Evolutionary conservation across 1,139 yeast species (phyloP), one percentile per base, ranked within the genome.

Genomic region (Diutina pseudorugosa): DNA sequence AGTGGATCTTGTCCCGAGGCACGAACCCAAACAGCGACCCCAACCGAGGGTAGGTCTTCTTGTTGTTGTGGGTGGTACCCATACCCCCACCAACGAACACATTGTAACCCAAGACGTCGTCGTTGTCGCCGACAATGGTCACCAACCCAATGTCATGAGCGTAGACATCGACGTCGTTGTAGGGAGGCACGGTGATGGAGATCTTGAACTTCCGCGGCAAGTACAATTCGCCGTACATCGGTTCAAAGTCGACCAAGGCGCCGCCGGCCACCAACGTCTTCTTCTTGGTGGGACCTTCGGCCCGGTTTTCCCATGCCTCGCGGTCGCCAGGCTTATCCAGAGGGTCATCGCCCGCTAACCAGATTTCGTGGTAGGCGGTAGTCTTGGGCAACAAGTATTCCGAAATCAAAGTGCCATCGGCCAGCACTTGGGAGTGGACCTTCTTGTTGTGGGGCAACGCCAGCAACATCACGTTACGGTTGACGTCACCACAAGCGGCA

Each of bases 401-500:
- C 41, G 95, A 85, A 59, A 93, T 82, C 43, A 70, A 68, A 36
- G 80, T 64, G 43, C 95, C 90, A 53, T 78, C 69, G 18, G 75
- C 73, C 47, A 84, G 76, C 58, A 91, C 77, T 69, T 90, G 94
- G 42, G 73, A 70, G 66, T 91, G 98, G 53, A 91, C 77, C 64
- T 83, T 83, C 51, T 93, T 87, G 64, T 89, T 89, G 50, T 79
- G 79, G 23, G 98, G 97, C 51, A 89, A 75, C 12, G 96, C 96
- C 56, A 94, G 81, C 54, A 88, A 77, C 83, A 91, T 91, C 51
- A 91, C 97, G 65, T 91, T 91, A 79, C 98, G 86, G 71, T 89
- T 88, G 47, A 91, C 98, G 72, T 93, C 98, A 75, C 98, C 98
- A 76, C 97, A 91, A 2, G 98, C 98, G 57, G 96, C 98, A 56